Evolutionary conservation across 495 filamentous ascomycete genomes (phyloP), one percentile per base, ranked within the genome.

Genomic region (Podospora bellae-mahoneyi): DNA sequence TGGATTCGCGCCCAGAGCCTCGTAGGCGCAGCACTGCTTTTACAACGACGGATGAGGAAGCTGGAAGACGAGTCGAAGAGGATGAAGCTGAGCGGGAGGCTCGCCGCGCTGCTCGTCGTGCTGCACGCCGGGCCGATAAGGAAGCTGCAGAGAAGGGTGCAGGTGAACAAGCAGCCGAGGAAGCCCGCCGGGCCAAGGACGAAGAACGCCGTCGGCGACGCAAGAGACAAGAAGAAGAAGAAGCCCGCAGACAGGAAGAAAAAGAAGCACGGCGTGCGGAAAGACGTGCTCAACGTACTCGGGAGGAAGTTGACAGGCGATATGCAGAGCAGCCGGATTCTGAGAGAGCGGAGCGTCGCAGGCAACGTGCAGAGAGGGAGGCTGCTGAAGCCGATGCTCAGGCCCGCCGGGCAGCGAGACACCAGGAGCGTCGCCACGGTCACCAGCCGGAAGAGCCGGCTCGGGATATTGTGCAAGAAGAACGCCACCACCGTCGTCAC

Each of bases 51-150:
- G 81, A 82, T 20, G 80, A 81, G 16, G 80, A 83, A 27, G 68
- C 78, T 30, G 70, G 62, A 19, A 69, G 72, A 10, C 69, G 65
- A 1, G 62, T 53, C 13, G 68, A 68, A 4, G 75, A 77, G 32
- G 77, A 78, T 0, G 84, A 85, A 28, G 76, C 78, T 28, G 83
- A 87, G 28, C 82, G 83, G 19, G 85, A 87, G 68, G 84, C 83
- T 10, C 82, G 84, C 53, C 83, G 84, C 15, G 84, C 81, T 2
- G 84, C 83, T 54, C 79, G 84, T 28, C 82, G 80, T 58, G 79
- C 81, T n/a, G 39, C 39, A 5, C 79, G 77, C 44, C 78, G 77
- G 39, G 78, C 77, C 4, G 83, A 84, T 56, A 80, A 84, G 60
- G 83, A 81, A 64, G 82, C 82, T 4, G 79, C 78, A 19, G 83